These are phyloP conservation scores for Toxoplasma gondii DNA, from an alignment of 169 alveolate genomes.

Conservation along the genomic window DNA sequence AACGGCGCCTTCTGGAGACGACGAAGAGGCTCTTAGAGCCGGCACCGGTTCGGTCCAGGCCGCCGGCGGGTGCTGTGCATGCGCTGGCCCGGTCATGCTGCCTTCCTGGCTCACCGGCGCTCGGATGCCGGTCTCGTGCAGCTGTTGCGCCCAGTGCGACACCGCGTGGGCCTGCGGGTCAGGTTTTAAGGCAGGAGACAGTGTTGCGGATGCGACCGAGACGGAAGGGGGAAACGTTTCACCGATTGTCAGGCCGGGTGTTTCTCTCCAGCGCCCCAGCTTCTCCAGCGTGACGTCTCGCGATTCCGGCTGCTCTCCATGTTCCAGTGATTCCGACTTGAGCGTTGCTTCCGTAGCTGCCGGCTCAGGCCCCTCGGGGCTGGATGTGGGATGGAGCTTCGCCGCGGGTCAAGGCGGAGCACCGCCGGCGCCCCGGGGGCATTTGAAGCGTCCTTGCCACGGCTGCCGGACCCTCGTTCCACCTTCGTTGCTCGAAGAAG, in stretches of 20 bases:
- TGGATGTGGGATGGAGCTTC: too few relatives aligned
- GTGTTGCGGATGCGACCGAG: too few relatives aligned
- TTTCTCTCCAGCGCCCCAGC: neutral
- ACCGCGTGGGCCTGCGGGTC: neutral
- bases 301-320: neutral
- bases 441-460: too few relatives aligned
- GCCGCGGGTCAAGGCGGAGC: too few relatives aligned
- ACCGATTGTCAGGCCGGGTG: neutral
- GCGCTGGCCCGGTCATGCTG: neutral
- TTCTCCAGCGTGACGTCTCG: neutral
- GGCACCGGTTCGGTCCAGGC: neutral
- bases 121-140: neutral
- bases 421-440: too few relatives aligned
- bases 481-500: neutral
- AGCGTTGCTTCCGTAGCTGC: neutral
- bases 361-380: neutral
- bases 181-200: too few relatives aligned
- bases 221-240: too few relatives aligned
- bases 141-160: neutral
- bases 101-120: slow-evolving; percentile 31
- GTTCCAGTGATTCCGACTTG: neutral
- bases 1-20: neutral
- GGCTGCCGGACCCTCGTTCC: neutral
- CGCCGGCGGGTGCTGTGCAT: neutral
- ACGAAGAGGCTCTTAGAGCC: neutral